These are phyloP conservation scores for Aureobasidium sp. DNA, from an alignment of 2,329 filamentous ascomycete species.

Conservation along the genomic window DNA sequence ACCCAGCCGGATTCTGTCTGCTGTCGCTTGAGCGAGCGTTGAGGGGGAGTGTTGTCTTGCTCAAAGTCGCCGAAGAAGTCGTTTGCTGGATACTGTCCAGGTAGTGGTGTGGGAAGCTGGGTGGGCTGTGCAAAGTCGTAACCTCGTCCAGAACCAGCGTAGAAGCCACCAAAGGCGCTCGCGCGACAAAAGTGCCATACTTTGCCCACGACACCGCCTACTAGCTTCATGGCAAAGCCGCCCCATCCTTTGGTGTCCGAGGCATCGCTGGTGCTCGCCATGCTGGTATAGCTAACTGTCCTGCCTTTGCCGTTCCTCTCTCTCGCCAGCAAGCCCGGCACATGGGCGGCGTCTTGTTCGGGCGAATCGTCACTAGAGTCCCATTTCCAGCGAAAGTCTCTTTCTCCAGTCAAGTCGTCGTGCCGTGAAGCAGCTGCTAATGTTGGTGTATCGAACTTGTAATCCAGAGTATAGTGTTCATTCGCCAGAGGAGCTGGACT, in stretches of 20 bases:
- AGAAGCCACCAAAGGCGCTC: constrained; percentile 70
- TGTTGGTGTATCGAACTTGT: constrained; percentile 44
- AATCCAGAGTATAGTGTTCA: constrained; percentile 45
- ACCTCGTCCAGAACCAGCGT: constrained; percentile 71
- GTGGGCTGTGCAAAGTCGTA: constrained; percentile 50
- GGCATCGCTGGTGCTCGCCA: background rate
- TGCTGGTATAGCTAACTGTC: constrained; percentile 17
- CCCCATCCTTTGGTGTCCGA: constrained; percentile 43
- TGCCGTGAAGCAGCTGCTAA: constrained; percentile 26
- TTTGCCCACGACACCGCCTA: constrained; percentile 65
- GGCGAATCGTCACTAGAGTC: background rate
- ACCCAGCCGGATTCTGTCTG: constrained; percentile 46
- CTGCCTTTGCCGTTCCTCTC: constrained; percentile 29
- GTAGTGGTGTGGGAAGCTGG: constrained; percentile 38
- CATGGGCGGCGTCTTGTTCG: constrained; percentile 14
- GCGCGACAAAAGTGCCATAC: constrained; percentile 76
- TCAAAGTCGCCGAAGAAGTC: constrained; percentile 40
- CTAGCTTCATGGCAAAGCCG: constrained; percentile 52
- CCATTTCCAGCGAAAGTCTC: constrained; percentile 29
- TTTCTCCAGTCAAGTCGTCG: constrained; percentile 24
- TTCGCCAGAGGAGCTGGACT: constrained; percentile 37
- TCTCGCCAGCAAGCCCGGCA: constrained; percentile 25
- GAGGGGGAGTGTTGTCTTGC: constrained; percentile 37
- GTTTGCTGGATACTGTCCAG: constrained; percentile 49
- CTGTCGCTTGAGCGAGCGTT: constrained; percentile 40